These are phyloP conservation scores for Wickerhamomyces tratensis DNA, from an alignment of 805 yeast genomes.

Conservation along the genomic window DNA sequence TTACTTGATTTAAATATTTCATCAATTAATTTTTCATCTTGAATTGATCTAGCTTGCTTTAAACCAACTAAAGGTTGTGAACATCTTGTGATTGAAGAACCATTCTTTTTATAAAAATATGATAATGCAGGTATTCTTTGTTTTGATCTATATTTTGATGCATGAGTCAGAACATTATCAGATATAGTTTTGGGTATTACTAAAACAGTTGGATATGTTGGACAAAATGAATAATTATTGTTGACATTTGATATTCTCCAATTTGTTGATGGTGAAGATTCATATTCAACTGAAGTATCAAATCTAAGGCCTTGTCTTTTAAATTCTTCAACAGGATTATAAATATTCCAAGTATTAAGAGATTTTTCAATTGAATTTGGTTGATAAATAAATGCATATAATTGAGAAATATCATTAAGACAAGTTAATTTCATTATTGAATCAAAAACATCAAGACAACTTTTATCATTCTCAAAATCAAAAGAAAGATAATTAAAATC, in stretches of 20 bases:
- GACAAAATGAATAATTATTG: constrained; percentile 51
- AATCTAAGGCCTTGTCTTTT: constrained; percentile 56
- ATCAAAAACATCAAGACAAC: constrained; percentile 64
- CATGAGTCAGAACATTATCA: constrained; percentile 75
- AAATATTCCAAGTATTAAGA: constrained; percentile 66
- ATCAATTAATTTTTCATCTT: constrained; percentile 75
- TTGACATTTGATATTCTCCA: constrained; percentile 76
- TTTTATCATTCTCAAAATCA: constrained; percentile 50
- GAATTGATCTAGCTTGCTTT: constrained; percentile 78
- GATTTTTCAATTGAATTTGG: constrained; percentile 64
- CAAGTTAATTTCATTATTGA: constrained; percentile 60
- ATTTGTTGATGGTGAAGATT: constrained; percentile 8
- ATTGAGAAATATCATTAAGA: constrained; percentile 37
- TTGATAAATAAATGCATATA: constrained; percentile 76
- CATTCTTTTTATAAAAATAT: constrained; percentile 60
- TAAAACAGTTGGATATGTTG: constrained; percentile 62
- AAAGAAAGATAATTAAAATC: constrained; percentile 79
- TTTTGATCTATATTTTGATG: constrained; percentile 80
- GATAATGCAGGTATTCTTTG: constrained; percentile 74
- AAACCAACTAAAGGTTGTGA: constrained; percentile 91
- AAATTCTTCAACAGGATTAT: constrained; percentile 55
- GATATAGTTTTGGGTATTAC: constrained; percentile 72
- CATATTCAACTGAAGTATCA: constrained; percentile 5
- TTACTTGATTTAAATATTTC: constrained; percentile 64
- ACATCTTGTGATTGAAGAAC: constrained; percentile 77